Evolutionary conservation across 495 filamentous ascomycete species (phyloP).

Genomic region (Bombardia bombarda): DNA sequence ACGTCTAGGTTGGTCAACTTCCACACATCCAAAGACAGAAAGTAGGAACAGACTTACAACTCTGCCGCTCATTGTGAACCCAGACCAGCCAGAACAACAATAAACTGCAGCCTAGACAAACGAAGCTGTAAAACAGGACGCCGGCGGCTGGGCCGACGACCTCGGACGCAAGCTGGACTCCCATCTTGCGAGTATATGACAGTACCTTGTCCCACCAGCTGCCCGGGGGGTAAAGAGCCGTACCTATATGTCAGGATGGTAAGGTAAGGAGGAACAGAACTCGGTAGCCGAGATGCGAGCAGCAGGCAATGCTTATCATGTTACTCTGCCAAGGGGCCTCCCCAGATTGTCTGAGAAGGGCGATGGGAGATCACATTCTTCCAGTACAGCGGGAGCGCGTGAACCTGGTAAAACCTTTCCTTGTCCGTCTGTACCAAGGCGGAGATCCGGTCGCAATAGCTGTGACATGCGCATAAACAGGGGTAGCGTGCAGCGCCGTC

Average conservation of each 20-base stretch:
- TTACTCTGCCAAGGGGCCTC: not conserved
- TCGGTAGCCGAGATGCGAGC: not conserved
- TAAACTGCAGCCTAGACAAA: conserved; percentile 26
- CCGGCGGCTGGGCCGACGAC: conserved; percentile 28
- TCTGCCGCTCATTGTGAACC: conserved; percentile 36
- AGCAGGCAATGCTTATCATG: not conserved
- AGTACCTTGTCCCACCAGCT: not conserved
- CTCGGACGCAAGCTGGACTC: conserved; percentile 31
- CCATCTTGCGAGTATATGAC: too few species aligned
- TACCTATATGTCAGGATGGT: too few species aligned
- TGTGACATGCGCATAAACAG: too few species aligned
- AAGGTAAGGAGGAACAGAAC: not conserved
- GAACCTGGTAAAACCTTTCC: not conserved
- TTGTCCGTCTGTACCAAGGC: too few species aligned
- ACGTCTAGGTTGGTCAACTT: conserved; percentile 28
- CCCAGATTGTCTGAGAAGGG: not conserved
- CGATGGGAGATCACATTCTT: not conserved
- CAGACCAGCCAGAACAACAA: conserved; percentile 35
- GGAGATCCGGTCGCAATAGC: too few species aligned
- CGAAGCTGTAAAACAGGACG: conserved; percentile 34
- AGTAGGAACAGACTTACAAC: conserved; percentile 28
- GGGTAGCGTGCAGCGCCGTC: too few species aligned
- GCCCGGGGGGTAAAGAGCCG: not conserved
- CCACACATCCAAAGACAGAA: too few species aligned
- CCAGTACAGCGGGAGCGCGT: not conserved